phyloP scores from a whole-genome alignment of 306 rosid genomes.

The Trifolium pratense region DNA sequence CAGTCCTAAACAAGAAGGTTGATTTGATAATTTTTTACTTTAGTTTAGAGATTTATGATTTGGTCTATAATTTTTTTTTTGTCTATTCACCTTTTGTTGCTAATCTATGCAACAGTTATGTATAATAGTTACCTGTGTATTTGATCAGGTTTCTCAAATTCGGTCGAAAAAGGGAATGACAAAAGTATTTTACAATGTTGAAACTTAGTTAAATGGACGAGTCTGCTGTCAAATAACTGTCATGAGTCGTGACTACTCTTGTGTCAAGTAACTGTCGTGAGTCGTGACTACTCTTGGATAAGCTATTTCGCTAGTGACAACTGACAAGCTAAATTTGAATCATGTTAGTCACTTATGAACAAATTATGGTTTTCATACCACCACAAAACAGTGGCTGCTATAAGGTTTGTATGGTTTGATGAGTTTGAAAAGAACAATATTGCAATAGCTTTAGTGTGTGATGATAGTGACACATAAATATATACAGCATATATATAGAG shows the following conservation, averaged over 20 bases:
- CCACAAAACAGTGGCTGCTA: neutral
- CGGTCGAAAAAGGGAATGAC: conserved; percentile 73
- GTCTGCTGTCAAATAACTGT: conserved; percentile 27
- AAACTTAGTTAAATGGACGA: conserved; percentile 40
- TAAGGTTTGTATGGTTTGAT: conserved; percentile 21
- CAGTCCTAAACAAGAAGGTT: neutral
- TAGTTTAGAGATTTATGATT: neutral
- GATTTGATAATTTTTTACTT: neutral
- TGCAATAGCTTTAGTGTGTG: conserved; percentile 4
- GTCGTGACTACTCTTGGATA: no score
- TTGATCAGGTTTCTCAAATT: conserved; percentile 69
- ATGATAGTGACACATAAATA: conserved; percentile 14
- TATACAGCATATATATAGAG: neutral
- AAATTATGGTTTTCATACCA: conserved; percentile 4
- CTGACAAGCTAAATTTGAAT: neutral
- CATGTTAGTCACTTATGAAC: neutral
- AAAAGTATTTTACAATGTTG: conserved; percentile 67
- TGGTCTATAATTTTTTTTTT: neutral
- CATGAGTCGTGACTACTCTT: no score
- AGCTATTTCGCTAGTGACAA: neutral
- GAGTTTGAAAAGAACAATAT: conserved; percentile 28
- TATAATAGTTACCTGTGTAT: conserved; percentile 9
- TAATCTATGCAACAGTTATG: neutral
- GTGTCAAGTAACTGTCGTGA: no score
- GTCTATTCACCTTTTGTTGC: conserved; percentile 20